Evolutionary conservation across 225 moss, liverwort and hornwort genomes (phyloP), one percentile per base, ranked within the genome.

Genomic region (Polytrichum formosum): DNA sequence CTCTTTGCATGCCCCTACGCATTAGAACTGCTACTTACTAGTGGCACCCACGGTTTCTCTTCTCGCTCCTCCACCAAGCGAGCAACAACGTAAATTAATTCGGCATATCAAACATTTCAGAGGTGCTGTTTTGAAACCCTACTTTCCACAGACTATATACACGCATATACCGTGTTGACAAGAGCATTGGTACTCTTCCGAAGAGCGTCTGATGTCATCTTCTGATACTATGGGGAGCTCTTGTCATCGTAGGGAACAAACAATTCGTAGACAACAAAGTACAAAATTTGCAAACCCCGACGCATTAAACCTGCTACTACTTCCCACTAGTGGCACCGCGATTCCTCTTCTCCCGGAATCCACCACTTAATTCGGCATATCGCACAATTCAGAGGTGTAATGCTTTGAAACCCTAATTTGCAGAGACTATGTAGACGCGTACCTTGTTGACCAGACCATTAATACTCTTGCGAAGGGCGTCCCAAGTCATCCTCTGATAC

Each of bases 381-480:
- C 37, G 10, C 10, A 37, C 9, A 46, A 46, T 46, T 46, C 16
- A 46, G 46, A 16, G 35, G 9, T 8, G 35, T 46, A 16, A 3
- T 46, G 16, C 13, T 13, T 46, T 46, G 46, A 13, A 46, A 13
- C 13, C 46, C 3, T 16, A 46, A 46, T 46, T 46, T 46, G 46
- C 46, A 46, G 13, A 46, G 13, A 46, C 0, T 46, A 46, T 46
- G 21, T 22, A 58, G 21, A 22, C n/a, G 16, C 58, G 23, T 13
- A 95, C 92, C 81, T 95, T 95, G 58, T 92, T 95, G 5, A 95
- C 91, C 21, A 95, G 82, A 66, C 92, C 95, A 54, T 93, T 95
- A 67, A 93, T 95, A 31, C 91, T 91, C 73, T 95, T 95, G 72
- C 93, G 82, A 64, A 95, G 73, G 33, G 95, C 95, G 75, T 95